Evolutionary conservation across 345 rosid genomes (phyloP).

Genomic region (Physaria fendleri): DNA sequence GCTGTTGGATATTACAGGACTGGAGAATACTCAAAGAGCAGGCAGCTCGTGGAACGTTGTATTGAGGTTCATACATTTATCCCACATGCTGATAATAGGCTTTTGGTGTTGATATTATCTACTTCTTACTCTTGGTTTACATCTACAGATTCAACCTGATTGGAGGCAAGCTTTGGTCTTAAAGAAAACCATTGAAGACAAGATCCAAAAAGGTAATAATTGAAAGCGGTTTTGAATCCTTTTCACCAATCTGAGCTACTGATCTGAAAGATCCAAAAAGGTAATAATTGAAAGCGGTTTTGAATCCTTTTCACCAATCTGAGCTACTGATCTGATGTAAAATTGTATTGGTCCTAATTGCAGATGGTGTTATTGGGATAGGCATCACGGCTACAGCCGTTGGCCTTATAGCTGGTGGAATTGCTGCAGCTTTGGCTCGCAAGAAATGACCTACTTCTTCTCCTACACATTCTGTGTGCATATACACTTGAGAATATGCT

Average conservation of each 20-base stretch:
- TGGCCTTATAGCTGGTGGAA: constrained; percentile 74
- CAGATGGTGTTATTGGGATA: constrained; percentile 89
- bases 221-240: background rate
- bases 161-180: constrained; percentile 76
- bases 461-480: background rate
- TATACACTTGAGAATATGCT: background rate
- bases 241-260: background rate
- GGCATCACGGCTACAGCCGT: constrained; percentile 81
- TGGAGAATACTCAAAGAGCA: constrained; percentile 64
- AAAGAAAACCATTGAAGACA: constrained; percentile 61
- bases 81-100: background rate
- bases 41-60: constrained; percentile 59
- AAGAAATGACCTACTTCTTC: constrained; percentile 37
- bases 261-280: no score
- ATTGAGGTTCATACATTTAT: constrained; percentile 43
- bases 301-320: background rate
- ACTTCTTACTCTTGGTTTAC: background rate
- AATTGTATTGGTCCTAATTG: constrained; percentile 16
- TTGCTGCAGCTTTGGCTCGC: constrained; percentile 75
- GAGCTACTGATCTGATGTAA: background rate
- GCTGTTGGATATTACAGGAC: constrained; percentile 71
- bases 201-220: constrained; percentile 59
- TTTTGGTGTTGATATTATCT: background rate
- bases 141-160: constrained; percentile 62
- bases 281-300: background rate